Conservation (phyloP, 2,329 filamentous ascomycete genomes). For the Talaromyces atroroseus region DNA sequence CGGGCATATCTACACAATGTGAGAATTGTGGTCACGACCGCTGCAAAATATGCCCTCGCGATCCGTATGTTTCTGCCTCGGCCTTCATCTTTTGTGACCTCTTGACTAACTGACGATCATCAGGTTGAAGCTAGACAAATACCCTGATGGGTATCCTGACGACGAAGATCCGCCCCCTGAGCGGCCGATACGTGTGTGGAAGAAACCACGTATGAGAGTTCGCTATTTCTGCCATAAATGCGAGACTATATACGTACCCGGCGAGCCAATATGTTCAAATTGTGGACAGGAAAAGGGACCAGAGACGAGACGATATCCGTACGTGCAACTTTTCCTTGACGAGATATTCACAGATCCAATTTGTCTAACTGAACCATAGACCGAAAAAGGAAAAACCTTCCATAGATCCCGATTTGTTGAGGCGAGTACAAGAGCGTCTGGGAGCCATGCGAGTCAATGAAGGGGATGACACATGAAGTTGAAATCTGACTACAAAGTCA, state of each 20-base stretch:
- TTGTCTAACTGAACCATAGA: constrained; percentile 19
- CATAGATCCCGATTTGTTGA: constrained; percentile 34
- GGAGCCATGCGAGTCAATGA: constrained; percentile 15
- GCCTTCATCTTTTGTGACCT: not conserved
- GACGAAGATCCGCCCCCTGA: constrained; percentile 35
- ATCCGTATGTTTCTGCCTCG: constrained; percentile 58
- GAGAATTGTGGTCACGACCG: constrained; percentile 64
- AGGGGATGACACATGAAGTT: not conserved
- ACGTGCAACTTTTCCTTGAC: constrained; percentile 19
- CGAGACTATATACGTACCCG: constrained; percentile 26
- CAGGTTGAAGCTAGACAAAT: constrained; percentile 38
- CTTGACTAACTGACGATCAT: constrained; percentile 15
- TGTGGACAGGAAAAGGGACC: constrained; percentile 40
- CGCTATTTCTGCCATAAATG: constrained; percentile 41
- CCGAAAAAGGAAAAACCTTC: constrained; percentile 37
- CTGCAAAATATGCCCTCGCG: constrained; percentile 74
- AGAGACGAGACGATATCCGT: constrained; percentile 39
- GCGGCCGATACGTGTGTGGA: constrained; percentile 31
- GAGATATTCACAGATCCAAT: not conserved
- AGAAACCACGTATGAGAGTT: constrained; percentile 32
- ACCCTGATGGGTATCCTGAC: constrained; percentile 42
- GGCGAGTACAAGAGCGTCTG: constrained; percentile 36
- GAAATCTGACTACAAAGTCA: not conserved
- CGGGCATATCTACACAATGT: constrained; percentile 57
- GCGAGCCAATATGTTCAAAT: constrained; percentile 29